These are phyloP conservation scores for Chloropicon primus DNA, from an alignment of 139 green algal genomes.

Conservation along the genomic window DNA sequence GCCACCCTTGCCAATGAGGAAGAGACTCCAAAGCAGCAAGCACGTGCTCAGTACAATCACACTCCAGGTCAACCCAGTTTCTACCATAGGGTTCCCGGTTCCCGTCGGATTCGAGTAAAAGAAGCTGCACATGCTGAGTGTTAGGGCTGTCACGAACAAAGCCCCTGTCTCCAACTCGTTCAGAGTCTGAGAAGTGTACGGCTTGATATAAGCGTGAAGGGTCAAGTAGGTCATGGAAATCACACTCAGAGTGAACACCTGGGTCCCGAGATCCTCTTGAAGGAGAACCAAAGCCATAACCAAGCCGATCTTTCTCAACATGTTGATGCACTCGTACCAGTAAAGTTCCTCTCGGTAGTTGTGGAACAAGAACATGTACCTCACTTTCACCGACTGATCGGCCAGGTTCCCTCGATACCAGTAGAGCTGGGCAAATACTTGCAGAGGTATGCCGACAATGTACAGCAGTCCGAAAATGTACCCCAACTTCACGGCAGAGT, in stretches of 20 bases:
- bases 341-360: background rate
- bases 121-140: background rate
- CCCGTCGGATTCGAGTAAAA: background rate
- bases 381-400: background rate
- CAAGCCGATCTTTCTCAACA: background rate
- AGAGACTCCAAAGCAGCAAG: background rate
- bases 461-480: background rate
- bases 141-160: background rate
- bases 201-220: background rate
- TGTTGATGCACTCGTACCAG: background rate
- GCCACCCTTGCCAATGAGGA: background rate
- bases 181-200: background rate
- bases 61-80: background rate
- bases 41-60: background rate
- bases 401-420: background rate
- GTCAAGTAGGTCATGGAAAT: background rate
- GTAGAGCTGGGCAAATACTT: background rate
- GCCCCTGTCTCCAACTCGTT: background rate
- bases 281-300: background rate
- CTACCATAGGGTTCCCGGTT: background rate
- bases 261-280: background rate
- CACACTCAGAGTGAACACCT: background rate
- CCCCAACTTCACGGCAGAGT: background rate
- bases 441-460: background rate
- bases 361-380: background rate